A percentile compares a stretch with the other conserved stretches of the same genome.
phyloP scores from a whole-genome alignment of 2,329 filamentous ascomycete genomes.

The Aspergillus sp. region DNA sequence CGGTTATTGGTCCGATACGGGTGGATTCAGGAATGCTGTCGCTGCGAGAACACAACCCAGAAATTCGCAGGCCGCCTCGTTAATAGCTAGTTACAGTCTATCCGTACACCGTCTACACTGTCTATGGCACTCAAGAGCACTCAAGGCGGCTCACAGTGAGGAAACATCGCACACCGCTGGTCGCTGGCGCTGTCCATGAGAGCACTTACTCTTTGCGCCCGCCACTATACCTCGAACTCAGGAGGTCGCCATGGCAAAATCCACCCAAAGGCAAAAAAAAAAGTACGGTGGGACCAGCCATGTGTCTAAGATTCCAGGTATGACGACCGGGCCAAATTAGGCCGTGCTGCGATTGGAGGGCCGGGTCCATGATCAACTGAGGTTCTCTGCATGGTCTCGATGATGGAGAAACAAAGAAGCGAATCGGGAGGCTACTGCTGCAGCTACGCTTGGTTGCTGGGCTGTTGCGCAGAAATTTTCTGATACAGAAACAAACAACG shows the following conservation, averaged over 20 bases:
- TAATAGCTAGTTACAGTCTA: no score
- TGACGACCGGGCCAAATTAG: slow-evolving; percentile 19
- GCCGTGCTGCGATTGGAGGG: slow-evolving; percentile 15
- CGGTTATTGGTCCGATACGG: slow-evolving; percentile 25
- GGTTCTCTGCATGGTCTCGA: slow-evolving; percentile 25
- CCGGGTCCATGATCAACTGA: slow-evolving; percentile 20
- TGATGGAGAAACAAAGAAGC: slow-evolving; percentile 17
- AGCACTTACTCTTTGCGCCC: neutral
- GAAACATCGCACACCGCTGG: neutral
- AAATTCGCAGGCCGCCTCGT: neutral
- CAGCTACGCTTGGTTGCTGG: slow-evolving; percentile 21
- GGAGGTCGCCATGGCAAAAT: slow-evolving; percentile 1
- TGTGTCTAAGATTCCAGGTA: slow-evolving; percentile 16
- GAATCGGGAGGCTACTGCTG: slow-evolving; percentile 18
- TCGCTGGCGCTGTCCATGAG: neutral
- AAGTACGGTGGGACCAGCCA: slow-evolving; percentile 24
- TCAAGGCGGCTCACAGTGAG: neutral
- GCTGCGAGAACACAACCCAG: neutral
- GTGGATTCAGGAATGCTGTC: slow-evolving; percentile 1
- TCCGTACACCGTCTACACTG: no score
- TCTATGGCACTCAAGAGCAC: neutral
- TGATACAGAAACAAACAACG: slow-evolving; percentile 10
- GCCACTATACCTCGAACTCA: slow-evolving; percentile 8
- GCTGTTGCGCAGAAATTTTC: slow-evolving; percentile 19
- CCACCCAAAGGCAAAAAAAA: slow-evolving; percentile 20